These are phyloP conservation scores for Leccinum fallax DNA, from an alignment of 1,284 basidiomycete species.

Conservation along the genomic window DNA sequence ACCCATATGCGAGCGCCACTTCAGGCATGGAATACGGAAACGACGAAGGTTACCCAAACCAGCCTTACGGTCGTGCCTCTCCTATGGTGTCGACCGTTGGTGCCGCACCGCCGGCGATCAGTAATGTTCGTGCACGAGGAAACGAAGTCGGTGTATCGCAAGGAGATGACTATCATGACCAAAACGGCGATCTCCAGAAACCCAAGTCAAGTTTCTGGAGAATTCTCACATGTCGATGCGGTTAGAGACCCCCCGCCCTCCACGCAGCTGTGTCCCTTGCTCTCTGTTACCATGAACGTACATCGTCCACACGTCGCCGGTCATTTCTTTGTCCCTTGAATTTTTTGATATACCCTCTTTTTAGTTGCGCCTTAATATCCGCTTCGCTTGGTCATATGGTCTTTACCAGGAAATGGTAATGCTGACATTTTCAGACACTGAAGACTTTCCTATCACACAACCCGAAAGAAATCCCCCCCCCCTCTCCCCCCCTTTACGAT, in stretches of 20 bases:
- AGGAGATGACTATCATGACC: conserved; percentile 59
- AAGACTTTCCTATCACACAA: conserved; percentile 32
- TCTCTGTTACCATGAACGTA: conserved; percentile 28
- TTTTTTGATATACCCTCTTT: conserved; percentile 37
- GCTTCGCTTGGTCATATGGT: conserved; percentile 39
- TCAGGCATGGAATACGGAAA: conserved; percentile 57
- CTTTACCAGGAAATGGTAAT: conserved; percentile 32
- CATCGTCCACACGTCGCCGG: conserved; percentile 26
- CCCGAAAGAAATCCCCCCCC: conserved; percentile 14
- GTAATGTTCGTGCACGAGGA: conserved; percentile 65
- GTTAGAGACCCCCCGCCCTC: conserved; percentile 36
- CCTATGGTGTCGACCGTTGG: conserved; percentile 72
- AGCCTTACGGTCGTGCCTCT: conserved; percentile 67
- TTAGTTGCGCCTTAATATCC: conserved; percentile 40
- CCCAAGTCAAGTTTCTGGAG: conserved; percentile 62
- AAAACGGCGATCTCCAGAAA: conserved; percentile 54
- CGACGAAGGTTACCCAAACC: conserved; percentile 51
- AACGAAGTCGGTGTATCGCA: conserved; percentile 67
- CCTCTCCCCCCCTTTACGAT: conserved; percentile 23
- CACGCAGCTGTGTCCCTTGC: conserved; percentile 13
- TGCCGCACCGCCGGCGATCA: conserved; percentile 69
- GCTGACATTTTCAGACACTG: conserved; percentile 30
- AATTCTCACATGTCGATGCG: conserved; percentile 78
- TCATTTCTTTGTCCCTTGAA: conserved; percentile 28
- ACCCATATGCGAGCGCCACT: conserved; percentile 65